Conservation (phyloP, 805 yeast genomes). For the Pichia sporocuriosa region DNA sequence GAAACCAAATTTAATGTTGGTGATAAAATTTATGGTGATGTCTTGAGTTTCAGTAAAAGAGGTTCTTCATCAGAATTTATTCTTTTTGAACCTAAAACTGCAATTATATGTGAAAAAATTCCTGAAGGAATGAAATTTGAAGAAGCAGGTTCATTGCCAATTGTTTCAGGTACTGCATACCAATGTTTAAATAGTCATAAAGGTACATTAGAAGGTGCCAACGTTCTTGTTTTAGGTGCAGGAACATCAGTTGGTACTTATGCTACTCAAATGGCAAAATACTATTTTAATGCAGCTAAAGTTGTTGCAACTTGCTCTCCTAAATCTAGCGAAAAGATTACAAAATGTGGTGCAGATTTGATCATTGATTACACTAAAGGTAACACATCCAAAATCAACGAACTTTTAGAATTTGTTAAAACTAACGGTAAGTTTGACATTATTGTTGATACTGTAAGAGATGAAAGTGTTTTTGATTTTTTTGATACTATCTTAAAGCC, state of each 20-base stretch:
- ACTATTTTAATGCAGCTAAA: constrained; percentile 37
- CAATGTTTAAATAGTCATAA: constrained; percentile 12
- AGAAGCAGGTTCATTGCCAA: constrained; percentile 62
- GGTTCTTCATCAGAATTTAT: constrained; percentile 46
- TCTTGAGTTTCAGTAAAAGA: not conserved
- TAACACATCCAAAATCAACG: constrained; percentile 30
- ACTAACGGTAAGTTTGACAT: constrained; percentile 48
- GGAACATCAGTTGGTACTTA: constrained; percentile 62
- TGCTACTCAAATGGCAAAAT: constrained; percentile 50
- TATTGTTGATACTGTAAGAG: constrained; percentile 64
- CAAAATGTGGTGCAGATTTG: constrained; percentile 47
- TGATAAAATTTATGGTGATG: constrained; percentile 19
- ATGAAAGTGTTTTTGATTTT: constrained; percentile 32
- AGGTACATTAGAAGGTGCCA: constrained; percentile 28
- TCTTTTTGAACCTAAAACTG: constrained; percentile 28
- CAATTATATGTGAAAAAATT: constrained; percentile 27
- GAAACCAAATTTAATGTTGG: constrained; percentile 15
- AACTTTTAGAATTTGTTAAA: constrained; percentile 28
- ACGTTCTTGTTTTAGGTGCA: constrained; percentile 64
- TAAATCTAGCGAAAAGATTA: constrained; percentile 22
- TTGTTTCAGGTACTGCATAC: constrained; percentile 60
- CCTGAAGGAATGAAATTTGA: constrained; percentile 42
- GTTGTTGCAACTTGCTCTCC: constrained; percentile 49
- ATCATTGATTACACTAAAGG: constrained; percentile 51
- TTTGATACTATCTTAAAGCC: constrained; percentile 40